Evolutionary conservation across 108 stramenopile genomes (phyloP).

Genomic region (Nitzschia sp.): DNA sequence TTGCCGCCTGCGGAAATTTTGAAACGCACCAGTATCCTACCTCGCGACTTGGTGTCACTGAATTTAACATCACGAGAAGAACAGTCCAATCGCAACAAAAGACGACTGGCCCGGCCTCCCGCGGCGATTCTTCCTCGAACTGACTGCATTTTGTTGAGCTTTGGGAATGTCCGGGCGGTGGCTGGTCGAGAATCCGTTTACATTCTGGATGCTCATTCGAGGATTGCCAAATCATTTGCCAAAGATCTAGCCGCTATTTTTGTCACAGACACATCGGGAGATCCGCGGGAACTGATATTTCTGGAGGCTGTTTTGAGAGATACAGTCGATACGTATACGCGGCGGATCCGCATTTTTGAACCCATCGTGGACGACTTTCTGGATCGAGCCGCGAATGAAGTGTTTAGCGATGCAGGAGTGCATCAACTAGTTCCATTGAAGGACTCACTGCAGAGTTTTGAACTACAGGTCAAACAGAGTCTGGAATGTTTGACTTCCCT

Average conservation of each 20-base stretch:
- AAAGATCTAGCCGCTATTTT: slow-evolving; percentile 33
- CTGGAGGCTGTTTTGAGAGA: slow-evolving; percentile 80
- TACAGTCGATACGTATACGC: slow-evolving; percentile 69
- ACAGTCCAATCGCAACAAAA: slow-evolving; percentile 23
- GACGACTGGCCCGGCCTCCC: slow-evolving; percentile 29
- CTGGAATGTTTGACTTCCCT: slow-evolving; percentile 68
- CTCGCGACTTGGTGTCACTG: slow-evolving; percentile 80
- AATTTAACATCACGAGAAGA: slow-evolving; percentile 31
- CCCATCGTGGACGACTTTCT: slow-evolving; percentile 82
- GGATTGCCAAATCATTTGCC: slow-evolving; percentile 46
- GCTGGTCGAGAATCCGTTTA: slow-evolving; percentile 52
- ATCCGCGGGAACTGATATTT: slow-evolving; percentile 74
- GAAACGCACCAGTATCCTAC: slow-evolving; percentile 53
- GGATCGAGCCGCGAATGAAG: slow-evolving; percentile 59
- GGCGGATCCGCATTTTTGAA: slow-evolving; percentile 78
- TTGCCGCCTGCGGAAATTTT: slow-evolving; percentile 55
- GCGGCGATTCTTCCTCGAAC: slow-evolving; percentile 77
- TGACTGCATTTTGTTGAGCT: slow-evolving; percentile 64
- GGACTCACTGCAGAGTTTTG: slow-evolving; percentile 79
- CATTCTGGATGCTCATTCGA: slow-evolving; percentile 77
- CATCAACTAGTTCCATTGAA: slow-evolving; percentile 82
- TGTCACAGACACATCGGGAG: slow-evolving; percentile 26
- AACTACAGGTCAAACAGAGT: slow-evolving; percentile 72
- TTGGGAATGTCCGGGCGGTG: slow-evolving; percentile 82
- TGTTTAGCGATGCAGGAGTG: slow-evolving; percentile 58